Percentiles rank a stretch among this genome's conserved stretches.
phyloP scores from a whole-genome alignment of 306 rosid genomes.

The Pterocarpus macrocarpus region DNA sequence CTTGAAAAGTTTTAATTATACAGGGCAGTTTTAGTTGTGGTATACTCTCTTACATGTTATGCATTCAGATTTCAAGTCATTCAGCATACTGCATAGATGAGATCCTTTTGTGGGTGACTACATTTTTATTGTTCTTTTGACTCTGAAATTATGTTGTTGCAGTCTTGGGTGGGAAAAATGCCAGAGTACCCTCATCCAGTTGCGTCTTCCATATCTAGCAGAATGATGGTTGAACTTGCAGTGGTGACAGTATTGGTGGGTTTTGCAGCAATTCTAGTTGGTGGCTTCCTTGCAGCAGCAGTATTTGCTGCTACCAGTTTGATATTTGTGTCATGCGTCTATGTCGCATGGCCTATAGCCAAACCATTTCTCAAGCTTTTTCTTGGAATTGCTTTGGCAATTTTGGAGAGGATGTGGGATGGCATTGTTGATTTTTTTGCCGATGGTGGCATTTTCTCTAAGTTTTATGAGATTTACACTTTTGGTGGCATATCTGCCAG shows the following conservation, averaged over 20 bases:
- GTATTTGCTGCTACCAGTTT: slow-evolving; percentile 83
- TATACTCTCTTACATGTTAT: not conserved
- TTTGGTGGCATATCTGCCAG: slow-evolving; percentile 82
- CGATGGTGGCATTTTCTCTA: slow-evolving; percentile 74
- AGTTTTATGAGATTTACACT: slow-evolving; percentile 71
- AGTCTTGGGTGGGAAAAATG: slow-evolving; percentile 83
- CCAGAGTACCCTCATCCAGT: slow-evolving; percentile 89
- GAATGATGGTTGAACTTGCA: slow-evolving; percentile 89
- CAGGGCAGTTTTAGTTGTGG: slow-evolving; percentile 12
- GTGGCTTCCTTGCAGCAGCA: slow-evolving; percentile 91
- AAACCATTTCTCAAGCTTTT: slow-evolving; percentile 76
- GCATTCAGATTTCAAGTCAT: slow-evolving; percentile 35
- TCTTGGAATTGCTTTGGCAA: slow-evolving; percentile 63
- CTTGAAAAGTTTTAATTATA: slow-evolving; percentile 33
- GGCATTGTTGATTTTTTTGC: slow-evolving; percentile 64
- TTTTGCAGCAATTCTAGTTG: slow-evolving; percentile 73
- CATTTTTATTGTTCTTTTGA: slow-evolving; percentile 34
- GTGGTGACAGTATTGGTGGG: slow-evolving; percentile 69
- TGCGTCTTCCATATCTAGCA: slow-evolving; percentile 91
- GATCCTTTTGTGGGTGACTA: slow-evolving; percentile 38
- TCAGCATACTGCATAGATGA: slow-evolving; percentile 34
- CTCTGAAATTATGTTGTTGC: slow-evolving; percentile 49
- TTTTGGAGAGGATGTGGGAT: slow-evolving; percentile 83
- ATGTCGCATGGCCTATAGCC: slow-evolving; percentile 83
- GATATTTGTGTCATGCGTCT: slow-evolving; percentile 62